Evolutionary conservation across 2,329 filamentous ascomycete genomes (phyloP).

Genomic region (Graphilbum fragrans): DNA sequence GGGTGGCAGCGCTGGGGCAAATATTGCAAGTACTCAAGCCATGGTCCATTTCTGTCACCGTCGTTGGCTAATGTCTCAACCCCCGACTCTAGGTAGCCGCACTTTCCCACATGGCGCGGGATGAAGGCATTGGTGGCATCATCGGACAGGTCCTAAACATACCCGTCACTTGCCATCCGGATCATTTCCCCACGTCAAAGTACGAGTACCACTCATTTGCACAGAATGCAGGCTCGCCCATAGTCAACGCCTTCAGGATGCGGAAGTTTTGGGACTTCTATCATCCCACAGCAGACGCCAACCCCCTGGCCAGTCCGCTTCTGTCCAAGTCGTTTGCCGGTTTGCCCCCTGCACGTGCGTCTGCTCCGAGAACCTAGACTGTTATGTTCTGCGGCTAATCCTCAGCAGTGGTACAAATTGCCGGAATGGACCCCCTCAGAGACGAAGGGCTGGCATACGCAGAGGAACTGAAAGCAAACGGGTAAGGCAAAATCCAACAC

Average conservation of each 20-base stretch:
- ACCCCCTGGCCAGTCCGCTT: constrained; percentile 7
- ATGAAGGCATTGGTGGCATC: constrained; percentile 7
- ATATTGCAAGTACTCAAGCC: constrained; percentile 4
- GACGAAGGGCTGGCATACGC: constrained; percentile 3
- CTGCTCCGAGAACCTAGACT: background rate
- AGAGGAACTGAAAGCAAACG: background rate
- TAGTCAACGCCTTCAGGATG: constrained; percentile 11
- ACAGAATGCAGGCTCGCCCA: constrained; percentile 8
- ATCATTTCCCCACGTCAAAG: constrained; percentile 3
- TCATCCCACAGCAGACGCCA: constrained; percentile 3
- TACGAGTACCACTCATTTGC: constrained; percentile 8
- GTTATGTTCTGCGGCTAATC: background rate
- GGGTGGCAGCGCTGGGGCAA: constrained; percentile 11
- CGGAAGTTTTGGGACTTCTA: constrained; percentile 11
- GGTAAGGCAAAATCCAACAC: too few relatives aligned
- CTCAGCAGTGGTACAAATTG: constrained; percentile 1
- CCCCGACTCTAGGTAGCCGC: constrained; percentile 4
- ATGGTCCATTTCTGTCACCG: background rate
- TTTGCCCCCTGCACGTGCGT: constrained; percentile 10
- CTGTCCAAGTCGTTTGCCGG: constrained; percentile 5
- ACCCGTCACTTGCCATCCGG: constrained; percentile 11
- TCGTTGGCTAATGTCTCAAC: background rate
- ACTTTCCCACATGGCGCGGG: constrained; percentile 5
- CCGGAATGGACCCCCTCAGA: constrained; percentile 2
- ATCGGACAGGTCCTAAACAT: constrained; percentile 11